Conservation (phyloP, 805 yeast species). For the Grigorovia jiainica region DNA sequence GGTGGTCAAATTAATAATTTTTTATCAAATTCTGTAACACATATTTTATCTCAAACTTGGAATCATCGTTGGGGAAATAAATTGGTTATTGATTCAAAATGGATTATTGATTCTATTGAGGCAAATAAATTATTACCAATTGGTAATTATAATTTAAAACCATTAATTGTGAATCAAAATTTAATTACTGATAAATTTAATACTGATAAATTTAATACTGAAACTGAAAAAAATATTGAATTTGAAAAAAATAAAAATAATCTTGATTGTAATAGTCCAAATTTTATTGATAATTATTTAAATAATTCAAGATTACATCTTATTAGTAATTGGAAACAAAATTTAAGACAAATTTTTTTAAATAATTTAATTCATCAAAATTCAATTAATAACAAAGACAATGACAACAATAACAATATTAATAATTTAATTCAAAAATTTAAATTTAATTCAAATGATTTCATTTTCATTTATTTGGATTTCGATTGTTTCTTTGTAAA, state of each 20-base stretch:
- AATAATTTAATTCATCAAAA: too few relatives aligned
- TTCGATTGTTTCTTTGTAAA: slow-evolving; percentile 93
- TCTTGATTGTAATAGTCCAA: slow-evolving; percentile 68
- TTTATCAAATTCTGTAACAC: slow-evolving; percentile 64
- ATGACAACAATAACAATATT: too few relatives aligned
- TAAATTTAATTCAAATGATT: slow-evolving; percentile 1
- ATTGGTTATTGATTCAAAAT: slow-evolving; percentile 50
- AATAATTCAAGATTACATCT: slow-evolving; percentile 81
- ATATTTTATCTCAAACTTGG: slow-evolving; percentile 58
- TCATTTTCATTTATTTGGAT: slow-evolving; percentile 66
- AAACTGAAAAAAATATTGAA: not conserved
- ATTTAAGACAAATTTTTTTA: slow-evolving; percentile 36
- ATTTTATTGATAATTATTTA: slow-evolving; percentile 63
- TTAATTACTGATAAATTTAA: not conserved
- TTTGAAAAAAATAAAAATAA: not conserved
- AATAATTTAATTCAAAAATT: too few relatives aligned
- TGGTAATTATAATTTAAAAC: slow-evolving; percentile 40
- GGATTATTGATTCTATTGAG: slow-evolving; percentile 65
- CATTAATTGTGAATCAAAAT: not conserved
- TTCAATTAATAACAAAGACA: too few relatives aligned
- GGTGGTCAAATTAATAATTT: slow-evolving; percentile 75
- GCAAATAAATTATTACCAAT: slow-evolving; percentile 47
- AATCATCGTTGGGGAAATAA: slow-evolving; percentile 64
- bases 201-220: too few relatives aligned
- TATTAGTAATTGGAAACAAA: slow-evolving; percentile 78